phyloP scores from a whole-genome alignment of 1,284 basidiomycete species.

The Retiboletus flavoniger region DNA sequence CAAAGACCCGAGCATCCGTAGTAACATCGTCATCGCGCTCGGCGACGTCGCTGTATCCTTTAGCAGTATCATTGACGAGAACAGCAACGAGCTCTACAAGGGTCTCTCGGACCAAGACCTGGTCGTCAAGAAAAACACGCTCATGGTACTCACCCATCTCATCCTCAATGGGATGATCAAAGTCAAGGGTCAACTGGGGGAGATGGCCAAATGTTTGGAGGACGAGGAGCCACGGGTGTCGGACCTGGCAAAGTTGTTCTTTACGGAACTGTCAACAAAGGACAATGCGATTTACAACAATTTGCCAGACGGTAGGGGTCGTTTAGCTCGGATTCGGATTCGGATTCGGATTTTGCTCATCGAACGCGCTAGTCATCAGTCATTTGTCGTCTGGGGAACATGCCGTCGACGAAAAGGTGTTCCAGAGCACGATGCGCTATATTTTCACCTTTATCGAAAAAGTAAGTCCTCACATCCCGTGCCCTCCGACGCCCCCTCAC shows the following conservation, averaged over 20 bases:
- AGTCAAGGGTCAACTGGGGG: slow-evolving; percentile 97
- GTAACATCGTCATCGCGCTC: slow-evolving; percentile 95
- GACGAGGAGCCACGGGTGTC: slow-evolving; percentile 88
- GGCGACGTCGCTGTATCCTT: slow-evolving; percentile 98
- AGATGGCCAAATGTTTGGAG: slow-evolving; percentile 99
- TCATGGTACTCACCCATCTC: slow-evolving; percentile 97
- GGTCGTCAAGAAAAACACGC: slow-evolving; percentile 97
- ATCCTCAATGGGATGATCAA: slow-evolving; percentile 97
- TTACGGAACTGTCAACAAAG: slow-evolving; percentile 94
- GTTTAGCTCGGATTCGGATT: neutral
- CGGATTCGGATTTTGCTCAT: slow-evolving; percentile 3
- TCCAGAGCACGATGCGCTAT: slow-evolving; percentile 91
- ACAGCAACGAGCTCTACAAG: slow-evolving; percentile 92
- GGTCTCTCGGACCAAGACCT: slow-evolving; percentile 86
- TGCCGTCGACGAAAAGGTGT: slow-evolving; percentile 89
- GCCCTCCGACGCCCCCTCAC: neutral
- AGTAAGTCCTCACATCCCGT: slow-evolving; percentile 40
- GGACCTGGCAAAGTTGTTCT: slow-evolving; percentile 96
- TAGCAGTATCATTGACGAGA: slow-evolving; percentile 95
- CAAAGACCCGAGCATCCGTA: slow-evolving; percentile 84
- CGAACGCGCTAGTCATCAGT: slow-evolving; percentile 69
- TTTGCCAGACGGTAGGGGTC: slow-evolving; percentile 65
- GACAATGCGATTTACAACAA: slow-evolving; percentile 99
- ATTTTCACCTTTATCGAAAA: slow-evolving; percentile 99
- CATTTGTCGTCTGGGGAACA: slow-evolving; percentile 93